phyloP scores from a whole-genome alignment of 1,284 basidiomycete species.

The Porodaedalea pini region DNA sequence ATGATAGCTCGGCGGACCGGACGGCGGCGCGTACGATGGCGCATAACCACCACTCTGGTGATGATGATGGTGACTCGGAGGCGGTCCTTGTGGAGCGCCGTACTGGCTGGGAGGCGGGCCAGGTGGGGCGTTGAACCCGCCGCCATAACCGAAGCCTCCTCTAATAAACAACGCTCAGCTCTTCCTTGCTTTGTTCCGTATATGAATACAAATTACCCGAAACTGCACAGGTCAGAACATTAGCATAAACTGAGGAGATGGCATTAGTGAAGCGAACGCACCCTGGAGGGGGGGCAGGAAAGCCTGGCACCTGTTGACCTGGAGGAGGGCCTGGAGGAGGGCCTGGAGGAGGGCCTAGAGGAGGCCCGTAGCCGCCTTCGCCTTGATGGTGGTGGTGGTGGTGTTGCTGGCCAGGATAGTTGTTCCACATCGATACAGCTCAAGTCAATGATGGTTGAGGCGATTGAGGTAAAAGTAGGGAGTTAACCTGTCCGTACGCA shows the following conservation, averaged over 20 bases:
- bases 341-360: constrained; percentile 14
- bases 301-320: neutral
- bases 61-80: constrained; percentile 21
- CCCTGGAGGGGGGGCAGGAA: constrained; percentile 14
- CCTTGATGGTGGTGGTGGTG: constrained; percentile 1
- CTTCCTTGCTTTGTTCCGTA: neutral
- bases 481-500: no score
- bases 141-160: constrained; percentile 2
- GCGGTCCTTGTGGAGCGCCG: constrained; percentile 29
- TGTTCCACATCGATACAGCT: constrained; percentile 12
- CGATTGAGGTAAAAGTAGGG: neutral
- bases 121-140: constrained; percentile 5
- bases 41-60: constrained; percentile 35
- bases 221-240: no score
- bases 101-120: constrained; percentile 9
- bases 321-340: constrained; percentile 7
- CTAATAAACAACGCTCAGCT: neutral
- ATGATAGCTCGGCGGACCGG: constrained; percentile 14
- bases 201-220: neutral
- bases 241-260: no score
- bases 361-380: constrained; percentile 13
- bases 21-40: constrained; percentile 31
- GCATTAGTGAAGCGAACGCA: neutral
- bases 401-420: constrained; percentile 18
- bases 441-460: neutral